Evolutionary conservation across 2,329 filamentous ascomycete genomes (phyloP), one percentile per base, ranked within the genome.

Genomic region (Lachnum nothofagi): DNA sequence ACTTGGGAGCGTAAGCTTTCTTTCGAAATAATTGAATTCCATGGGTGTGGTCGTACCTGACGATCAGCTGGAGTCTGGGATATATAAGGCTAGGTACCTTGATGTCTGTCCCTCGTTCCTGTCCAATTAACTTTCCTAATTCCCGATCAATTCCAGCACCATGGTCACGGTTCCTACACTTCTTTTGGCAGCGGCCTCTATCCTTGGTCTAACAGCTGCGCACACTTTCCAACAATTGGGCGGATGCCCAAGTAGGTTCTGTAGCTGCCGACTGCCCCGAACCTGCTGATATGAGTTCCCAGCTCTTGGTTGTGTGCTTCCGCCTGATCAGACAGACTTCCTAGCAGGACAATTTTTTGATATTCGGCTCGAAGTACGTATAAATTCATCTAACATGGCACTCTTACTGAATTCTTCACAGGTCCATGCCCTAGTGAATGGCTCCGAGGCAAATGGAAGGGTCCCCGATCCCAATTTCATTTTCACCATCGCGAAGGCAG

Each of bases 331-430:
- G 70, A 82, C 85, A 55, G 88, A 93, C 62, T 93, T 93, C 70
- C 77, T 94, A 1, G 83, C 88, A 4, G 88, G 88, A 10, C 88
- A 93, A 70, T 84, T 80, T 66, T 93, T 93, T 63, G 88, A 93
- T 65, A 83, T 94, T 54, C 83, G 88, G 51, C 78, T 91, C 51
- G 88, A 93, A 51, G 58, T 57, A 35, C 33, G 49, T 40, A 67
- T 20, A 35, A 24, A 16, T 14, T 14, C 31, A 25, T 17, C 22
- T 25, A 27, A 12, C 35, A 14, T 24, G 35, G 17, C 7, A 14
- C 10, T 8, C 8, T 35, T 29, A 35, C 38, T 29, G 9, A 22
- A 14, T 22, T 12, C 19, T 22, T 29, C 42, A n/a, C 25, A 59
- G 57, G 80, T 93, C 24, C 87, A 91, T 64, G 86, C 86, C 8